Conservation (phyloP, 352 stramenopile genomes). For the Globisporangium cylindrosporum region DNA sequence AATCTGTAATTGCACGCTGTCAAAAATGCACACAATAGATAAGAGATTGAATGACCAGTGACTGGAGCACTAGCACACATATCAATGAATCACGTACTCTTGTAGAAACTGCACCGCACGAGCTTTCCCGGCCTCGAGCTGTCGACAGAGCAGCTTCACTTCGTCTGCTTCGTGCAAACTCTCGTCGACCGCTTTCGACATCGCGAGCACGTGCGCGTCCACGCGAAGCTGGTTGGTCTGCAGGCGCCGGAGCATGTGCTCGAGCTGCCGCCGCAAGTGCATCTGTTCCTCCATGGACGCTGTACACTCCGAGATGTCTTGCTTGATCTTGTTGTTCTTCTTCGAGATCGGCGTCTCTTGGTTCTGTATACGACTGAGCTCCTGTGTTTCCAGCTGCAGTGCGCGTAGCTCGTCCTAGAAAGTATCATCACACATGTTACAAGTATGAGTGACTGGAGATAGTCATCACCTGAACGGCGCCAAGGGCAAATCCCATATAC, state of each 20-base stretch:
- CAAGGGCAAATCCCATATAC: conserved; percentile 16
- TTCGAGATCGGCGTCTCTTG: conserved; percentile 76
- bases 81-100: conserved; percentile 28
- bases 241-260: conserved; percentile 80
- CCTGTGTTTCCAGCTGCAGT: conserved; percentile 69
- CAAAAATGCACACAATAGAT: neutral
- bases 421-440: neutral
- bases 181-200: conserved; percentile 61
- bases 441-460: neutral
- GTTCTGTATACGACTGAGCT: conserved; percentile 69
- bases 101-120: conserved; percentile 73
- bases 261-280: conserved; percentile 62
- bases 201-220: conserved; percentile 61
- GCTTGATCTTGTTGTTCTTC: conserved; percentile 61
- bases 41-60: neutral
- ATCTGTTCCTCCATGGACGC: conserved; percentile 80
- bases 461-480: too few species aligned
- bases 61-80: neutral
- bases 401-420: conserved; percentile 61
- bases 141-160: conserved; percentile 68
- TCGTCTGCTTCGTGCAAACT: conserved; percentile 68
- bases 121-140: conserved; percentile 76
- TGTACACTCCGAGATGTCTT: conserved; percentile 69
- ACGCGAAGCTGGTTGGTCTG: conserved; percentile 73
- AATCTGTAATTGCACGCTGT: conserved; percentile 61